phyloP scores from a whole-genome alignment of 169 alveolate species.

The Cryptosporidium felis region DNA sequence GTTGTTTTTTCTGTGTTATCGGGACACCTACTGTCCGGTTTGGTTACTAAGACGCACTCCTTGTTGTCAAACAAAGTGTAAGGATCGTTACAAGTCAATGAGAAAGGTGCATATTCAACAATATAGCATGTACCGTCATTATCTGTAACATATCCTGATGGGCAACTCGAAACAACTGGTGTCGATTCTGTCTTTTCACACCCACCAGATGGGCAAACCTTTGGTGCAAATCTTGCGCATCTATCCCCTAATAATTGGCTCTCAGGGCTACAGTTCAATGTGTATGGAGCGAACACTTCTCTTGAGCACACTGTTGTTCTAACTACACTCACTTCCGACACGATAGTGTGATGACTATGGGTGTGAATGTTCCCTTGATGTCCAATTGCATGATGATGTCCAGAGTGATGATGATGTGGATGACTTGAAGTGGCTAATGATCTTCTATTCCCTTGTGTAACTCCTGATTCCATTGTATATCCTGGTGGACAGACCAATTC shows the following conservation, averaged over 20 bases:
- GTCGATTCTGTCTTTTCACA: slow-evolving; percentile 64
- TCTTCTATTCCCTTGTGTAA: slow-evolving; percentile 14
- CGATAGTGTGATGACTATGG: slow-evolving; percentile 14
- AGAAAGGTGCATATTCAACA: slow-evolving; percentile 71
- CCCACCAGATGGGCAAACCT: slow-evolving; percentile 71
- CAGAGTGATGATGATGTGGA: slow-evolving; percentile 44
- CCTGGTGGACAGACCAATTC: slow-evolving; percentile 71
- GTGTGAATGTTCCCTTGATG: neutral
- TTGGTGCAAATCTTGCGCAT: slow-evolving; percentile 72
- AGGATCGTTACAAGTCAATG: slow-evolving; percentile 61
- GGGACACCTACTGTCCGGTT: slow-evolving; percentile 69
- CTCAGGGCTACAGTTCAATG: slow-evolving; percentile 53
- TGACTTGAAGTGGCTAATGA: slow-evolving; percentile 15
- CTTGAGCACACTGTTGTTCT: slow-evolving; percentile 70
- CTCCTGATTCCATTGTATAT: slow-evolving; percentile 71
- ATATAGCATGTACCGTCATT: slow-evolving; percentile 68
- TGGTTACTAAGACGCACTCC: slow-evolving; percentile 67
- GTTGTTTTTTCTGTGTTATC: slow-evolving; percentile 67
- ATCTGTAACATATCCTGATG: slow-evolving; percentile 70
- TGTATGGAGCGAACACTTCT: slow-evolving; percentile 68
- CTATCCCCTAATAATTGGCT: slow-evolving; percentile 68
- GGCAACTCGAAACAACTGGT: slow-evolving; percentile 69
- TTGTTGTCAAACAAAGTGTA: slow-evolving; percentile 62
- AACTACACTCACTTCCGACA: slow-evolving; percentile 21
- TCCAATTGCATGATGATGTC: neutral